A percentile compares a stretch with the other conserved stretches of the same genome.
phyloP scores from a whole-genome alignment of 2,329 filamentous ascomycete species.

The Neopestalotiopsis rosae region DNA sequence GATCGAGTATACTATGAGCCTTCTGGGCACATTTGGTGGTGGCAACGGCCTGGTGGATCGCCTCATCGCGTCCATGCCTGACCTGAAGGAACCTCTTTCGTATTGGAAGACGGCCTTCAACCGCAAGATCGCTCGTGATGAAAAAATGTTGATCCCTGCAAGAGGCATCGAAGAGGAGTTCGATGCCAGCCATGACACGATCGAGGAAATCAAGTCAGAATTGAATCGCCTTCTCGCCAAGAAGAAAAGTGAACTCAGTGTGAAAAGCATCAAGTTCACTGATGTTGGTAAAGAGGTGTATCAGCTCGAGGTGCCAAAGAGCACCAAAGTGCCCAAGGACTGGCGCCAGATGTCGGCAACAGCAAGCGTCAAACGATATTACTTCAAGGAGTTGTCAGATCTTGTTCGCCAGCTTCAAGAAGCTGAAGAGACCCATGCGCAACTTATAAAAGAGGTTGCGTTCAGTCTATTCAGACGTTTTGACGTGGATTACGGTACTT shows the following conservation, averaged over 20 bases:
- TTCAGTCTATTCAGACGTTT: slow-evolving; percentile 85
- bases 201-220: slow-evolving; percentile 76
- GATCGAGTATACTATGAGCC: slow-evolving; percentile 90
- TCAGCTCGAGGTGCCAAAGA: slow-evolving; percentile 89
- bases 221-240: slow-evolving; percentile 74
- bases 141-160: slow-evolving; percentile 84
- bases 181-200: slow-evolving; percentile 78
- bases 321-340: slow-evolving; percentile 79
- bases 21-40: slow-evolving; percentile 76
- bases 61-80: slow-evolving; percentile 83
- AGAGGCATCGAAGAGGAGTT: slow-evolving; percentile 90
- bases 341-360: slow-evolving; percentile 99
- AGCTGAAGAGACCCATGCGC: slow-evolving; percentile 89
- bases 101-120: slow-evolving; percentile 96
- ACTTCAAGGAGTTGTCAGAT: slow-evolving; percentile 81
- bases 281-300: slow-evolving; percentile 98
- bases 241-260: slow-evolving; percentile 76
- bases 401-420: slow-evolving; percentile 91
- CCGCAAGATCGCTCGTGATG: slow-evolving; percentile 75
- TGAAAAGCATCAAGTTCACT: slow-evolving; percentile 73
- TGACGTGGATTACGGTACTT: slow-evolving; percentile 82
- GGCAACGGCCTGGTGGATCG: slow-evolving; percentile 84
- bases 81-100: slow-evolving; percentile 74
- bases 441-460: slow-evolving; percentile 87
- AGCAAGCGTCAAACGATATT: slow-evolving; percentile 88